Base-by-base conservation (phyloP, 2,329 filamentous ascomycete genomes). In the Shiraia bambusicola region DNA sequence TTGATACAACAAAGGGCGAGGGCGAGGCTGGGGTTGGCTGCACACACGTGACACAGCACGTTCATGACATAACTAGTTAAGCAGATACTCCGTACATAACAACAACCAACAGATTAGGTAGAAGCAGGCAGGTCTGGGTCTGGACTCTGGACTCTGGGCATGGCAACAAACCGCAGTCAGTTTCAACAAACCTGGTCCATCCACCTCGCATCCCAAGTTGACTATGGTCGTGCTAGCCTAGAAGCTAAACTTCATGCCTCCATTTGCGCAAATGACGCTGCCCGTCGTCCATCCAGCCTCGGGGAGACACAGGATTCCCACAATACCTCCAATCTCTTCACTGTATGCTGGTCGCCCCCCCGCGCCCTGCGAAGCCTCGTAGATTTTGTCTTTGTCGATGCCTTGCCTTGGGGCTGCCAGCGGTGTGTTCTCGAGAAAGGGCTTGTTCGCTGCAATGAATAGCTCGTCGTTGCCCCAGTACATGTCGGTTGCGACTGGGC, bases 201-300 rank as follows among this genome's bases (percentile, higher is more conserved):
- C n/a, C n/a, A n/a, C n/a, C n/a, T n/a, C n/a, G n/a, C n/a, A n/a
- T n/a, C n/a, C n/a, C n/a, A 22, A 22, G 4, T 22, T 5, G 19
- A 8, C 4, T 8, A 8, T 22, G 4, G 19, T 22, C 19, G 8
- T 22, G 12, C 17, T 12, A 3, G 2, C 19, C 40, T 59, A 65
- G 15, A 54, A 47, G 43, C 58, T 65, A 29, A 66, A 64, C 33
- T 49, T 58, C 80, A 89, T 83, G 6, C 88, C 88, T 1, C 88
- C 88, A 61, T 92, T 92, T 6, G 87, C 86, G 70, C 84, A 87
- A 3, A 93, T 79, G 16, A 90, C 84, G 66, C 84, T 86, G 1
- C 88, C 88, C 0, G 87, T 93, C 59, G 82, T 84, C 87, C 87
- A 92, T 6, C 74, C 78, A n/a, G 80, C 78, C 63, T 92, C 88